Evolutionary conservation across 176 grass and related monocot species (phyloP).

Genomic region (Aegilops bicornis): DNA sequence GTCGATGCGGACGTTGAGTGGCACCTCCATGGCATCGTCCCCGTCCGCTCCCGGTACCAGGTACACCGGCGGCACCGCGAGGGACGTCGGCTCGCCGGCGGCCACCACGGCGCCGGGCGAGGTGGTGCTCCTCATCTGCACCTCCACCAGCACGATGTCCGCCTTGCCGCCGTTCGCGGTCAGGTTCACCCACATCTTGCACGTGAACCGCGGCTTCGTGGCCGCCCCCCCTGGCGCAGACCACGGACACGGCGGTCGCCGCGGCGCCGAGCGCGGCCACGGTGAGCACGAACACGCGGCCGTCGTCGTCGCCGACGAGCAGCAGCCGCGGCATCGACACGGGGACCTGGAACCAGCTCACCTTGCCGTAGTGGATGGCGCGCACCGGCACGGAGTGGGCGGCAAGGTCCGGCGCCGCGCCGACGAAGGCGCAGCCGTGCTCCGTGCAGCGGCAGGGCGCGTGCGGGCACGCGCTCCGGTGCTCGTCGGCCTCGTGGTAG

Average conservation of each 20-base stretch:
- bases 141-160: slow-evolving; percentile 17
- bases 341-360: not conserved
- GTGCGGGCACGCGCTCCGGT: not conserved
- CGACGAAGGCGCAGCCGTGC: slow-evolving; percentile 33
- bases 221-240: slow-evolving; percentile 15
- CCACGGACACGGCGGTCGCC: not conserved
- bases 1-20: slow-evolving; percentile 26
- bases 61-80: not conserved
- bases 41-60: not conserved
- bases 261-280: not conserved
- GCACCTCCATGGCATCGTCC: not conserved
- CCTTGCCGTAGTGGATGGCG: not conserved
- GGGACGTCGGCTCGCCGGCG: not conserved
- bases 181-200: slow-evolving; percentile 29
- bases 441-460: slow-evolving; percentile 37
- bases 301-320: not conserved
- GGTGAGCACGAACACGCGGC: slow-evolving; percentile 25
- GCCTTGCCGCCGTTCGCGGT: not conserved
- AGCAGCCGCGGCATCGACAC: not conserved
- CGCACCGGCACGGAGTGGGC: slow-evolving; percentile 8
- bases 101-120: not conserved
- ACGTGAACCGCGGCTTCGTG: slow-evolving; percentile 9
- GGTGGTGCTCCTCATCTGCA: slow-evolving; percentile 12
- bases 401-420: not conserved
- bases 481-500: too few relatives aligned